Conservation (phyloP, 805 yeast species). For the Candida caryicola region DNA sequence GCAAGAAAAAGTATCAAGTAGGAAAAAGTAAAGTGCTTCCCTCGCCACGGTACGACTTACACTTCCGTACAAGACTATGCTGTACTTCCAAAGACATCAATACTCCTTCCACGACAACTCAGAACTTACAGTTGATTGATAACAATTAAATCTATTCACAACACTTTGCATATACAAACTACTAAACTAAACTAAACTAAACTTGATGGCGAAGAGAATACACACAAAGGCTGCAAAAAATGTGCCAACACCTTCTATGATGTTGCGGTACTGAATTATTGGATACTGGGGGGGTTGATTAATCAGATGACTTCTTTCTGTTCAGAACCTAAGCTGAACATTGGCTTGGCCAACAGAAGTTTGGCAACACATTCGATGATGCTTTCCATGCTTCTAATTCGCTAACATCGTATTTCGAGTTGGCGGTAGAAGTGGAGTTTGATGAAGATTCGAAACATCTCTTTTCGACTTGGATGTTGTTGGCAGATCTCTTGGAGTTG, state of each 20-base stretch:
- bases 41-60: too few relatives aligned
- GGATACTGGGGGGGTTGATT: neutral
- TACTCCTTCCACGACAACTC: neutral
- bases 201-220: neutral
- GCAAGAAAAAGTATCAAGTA: too few relatives aligned
- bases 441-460: conserved; percentile 7
- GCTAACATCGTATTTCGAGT: conserved; percentile 7
- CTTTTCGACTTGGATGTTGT: conserved; percentile 3
- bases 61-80: too few relatives aligned
- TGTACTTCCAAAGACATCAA: too few relatives aligned
- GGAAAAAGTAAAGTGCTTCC: too few relatives aligned
- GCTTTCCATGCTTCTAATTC: conserved; percentile 6
- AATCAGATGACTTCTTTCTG: neutral
- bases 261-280: neutral
- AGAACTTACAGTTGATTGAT: neutral
- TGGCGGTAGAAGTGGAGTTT: conserved; percentile 7
- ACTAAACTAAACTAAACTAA: neutral
- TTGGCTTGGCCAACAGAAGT: conserved; percentile 14
- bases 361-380: conserved; percentile 14
- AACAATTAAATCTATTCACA: neutral
- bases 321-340: conserved; percentile 6
- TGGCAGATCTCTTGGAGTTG: conserved; percentile 1
- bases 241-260: neutral
- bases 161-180: neutral
- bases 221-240: neutral